Percentiles rank a stretch among this genome's conserved stretches.
Evolutionary conservation across 495 filamentous ascomycete genomes (phyloP).

Genomic region (Aspergillus leporis): DNA sequence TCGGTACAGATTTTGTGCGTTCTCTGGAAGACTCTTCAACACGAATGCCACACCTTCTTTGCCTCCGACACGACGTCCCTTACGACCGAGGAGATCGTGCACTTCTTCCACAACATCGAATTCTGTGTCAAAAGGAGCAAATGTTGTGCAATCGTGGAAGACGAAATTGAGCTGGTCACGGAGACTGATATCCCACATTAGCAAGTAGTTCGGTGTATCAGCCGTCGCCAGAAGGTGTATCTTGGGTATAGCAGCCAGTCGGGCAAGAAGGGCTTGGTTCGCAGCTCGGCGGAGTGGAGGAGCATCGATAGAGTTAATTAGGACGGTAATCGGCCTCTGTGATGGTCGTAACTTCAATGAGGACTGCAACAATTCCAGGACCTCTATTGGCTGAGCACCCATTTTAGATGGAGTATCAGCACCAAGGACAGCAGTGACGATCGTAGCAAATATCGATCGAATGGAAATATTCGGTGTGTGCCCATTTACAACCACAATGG

Average conservation of each 20-base stretch:
- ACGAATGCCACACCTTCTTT: conserved; percentile 93
- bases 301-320: conserved; percentile 87
- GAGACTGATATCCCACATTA: conserved; percentile 86
- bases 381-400: conserved; percentile 62
- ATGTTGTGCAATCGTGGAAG: conserved; percentile 95
- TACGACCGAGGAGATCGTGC: conserved; percentile 79
- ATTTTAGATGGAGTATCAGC: conserved; percentile 55
- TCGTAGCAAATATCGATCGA: conserved; percentile 73
- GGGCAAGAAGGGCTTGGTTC: conserved; percentile 71
- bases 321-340: conserved; percentile 57
- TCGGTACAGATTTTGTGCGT: conserved; percentile 81
- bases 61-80: conserved; percentile 78
- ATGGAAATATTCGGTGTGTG: conserved; percentile 75
- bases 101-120: conserved; percentile 81
- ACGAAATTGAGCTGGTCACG: conserved; percentile 78
- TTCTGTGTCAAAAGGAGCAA: conserved; percentile 71
- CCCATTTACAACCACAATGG: conserved; percentile 85
- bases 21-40: conserved; percentile 84
- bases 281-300: conserved; percentile 68
- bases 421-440: conserved; percentile 66
- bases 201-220: conserved; percentile 81
- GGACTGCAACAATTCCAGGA: conserved; percentile 62
- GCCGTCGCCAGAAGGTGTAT: conserved; percentile 77
- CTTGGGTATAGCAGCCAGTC: conserved; percentile 70
- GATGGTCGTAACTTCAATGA: conserved; percentile 53